phyloP scores from a whole-genome alignment of 2,329 filamentous ascomycete species.

The Penicillium verrucosum region DNA sequence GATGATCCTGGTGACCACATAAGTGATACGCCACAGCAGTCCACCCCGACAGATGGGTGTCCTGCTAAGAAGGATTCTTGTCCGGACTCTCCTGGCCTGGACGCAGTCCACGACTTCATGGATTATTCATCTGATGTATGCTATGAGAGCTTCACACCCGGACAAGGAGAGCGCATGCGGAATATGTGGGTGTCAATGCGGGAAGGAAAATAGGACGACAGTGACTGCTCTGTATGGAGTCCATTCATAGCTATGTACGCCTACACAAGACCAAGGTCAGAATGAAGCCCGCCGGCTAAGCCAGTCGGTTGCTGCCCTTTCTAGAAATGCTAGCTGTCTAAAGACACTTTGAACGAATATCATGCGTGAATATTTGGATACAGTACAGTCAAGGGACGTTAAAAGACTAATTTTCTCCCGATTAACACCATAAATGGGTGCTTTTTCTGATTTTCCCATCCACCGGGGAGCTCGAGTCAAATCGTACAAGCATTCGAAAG shows the following conservation, averaged over 20 bases:
- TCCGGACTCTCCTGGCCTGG: conserved; percentile 44
- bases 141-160: conserved; percentile 52
- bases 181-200: conserved; percentile 50
- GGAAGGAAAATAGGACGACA: conserved; percentile 29
- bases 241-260: not conserved
- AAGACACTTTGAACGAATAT: not conserved
- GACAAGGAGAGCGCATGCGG: conserved; percentile 51
- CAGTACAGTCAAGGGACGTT: not conserved
- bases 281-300: not conserved
- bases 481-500: not conserved
- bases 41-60: conserved; percentile 59
- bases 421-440: not conserved
- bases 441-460: not conserved
- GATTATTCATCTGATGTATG: conserved; percentile 57
- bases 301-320: not conserved
- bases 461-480: not conserved
- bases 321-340: not conserved
- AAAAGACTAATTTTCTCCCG: not conserved
- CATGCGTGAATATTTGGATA: not conserved
- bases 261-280: not conserved
- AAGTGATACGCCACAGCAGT: conserved; percentile 45
- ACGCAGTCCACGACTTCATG: conserved; percentile 60
- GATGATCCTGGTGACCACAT: conserved; percentile 43
- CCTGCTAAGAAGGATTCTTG: conserved; percentile 52
- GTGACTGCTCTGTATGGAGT: not conserved